phyloP scores from a whole-genome alignment of 192 early-diverging fungal genomes.

The Mortierella hygrophila region DNA sequence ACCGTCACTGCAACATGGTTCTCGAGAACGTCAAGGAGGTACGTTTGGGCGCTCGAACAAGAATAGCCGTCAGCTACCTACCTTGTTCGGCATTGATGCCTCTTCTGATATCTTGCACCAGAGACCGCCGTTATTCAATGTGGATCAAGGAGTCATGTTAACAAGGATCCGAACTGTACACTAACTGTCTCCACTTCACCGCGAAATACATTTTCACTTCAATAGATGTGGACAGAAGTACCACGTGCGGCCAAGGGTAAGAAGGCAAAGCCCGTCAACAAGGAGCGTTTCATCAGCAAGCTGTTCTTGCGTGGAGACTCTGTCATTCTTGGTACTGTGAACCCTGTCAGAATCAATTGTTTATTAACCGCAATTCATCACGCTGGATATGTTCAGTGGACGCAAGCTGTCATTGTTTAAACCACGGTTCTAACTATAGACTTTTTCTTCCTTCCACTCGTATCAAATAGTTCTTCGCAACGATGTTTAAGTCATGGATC shows the following conservation, averaged over 20 bases:
- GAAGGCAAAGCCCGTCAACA: conserved; percentile 96
- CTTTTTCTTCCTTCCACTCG: not conserved
- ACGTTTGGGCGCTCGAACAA: not conserved
- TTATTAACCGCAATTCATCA: too few relatives aligned
- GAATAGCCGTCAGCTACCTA: too few relatives aligned
- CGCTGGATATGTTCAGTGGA: too few relatives aligned
- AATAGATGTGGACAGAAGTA: conserved; percentile 95
- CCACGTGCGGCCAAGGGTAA: conserved; percentile 95
- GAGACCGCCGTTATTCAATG: too few relatives aligned
- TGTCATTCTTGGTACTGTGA: conserved; percentile 82
- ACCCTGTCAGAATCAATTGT: not conserved
- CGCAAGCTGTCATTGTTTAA: too few relatives aligned
- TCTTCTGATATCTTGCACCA: too few relatives aligned
- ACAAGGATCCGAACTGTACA: not conserved
- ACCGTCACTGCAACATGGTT: conserved; percentile 99
- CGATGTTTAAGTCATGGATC: conserved; percentile 29
- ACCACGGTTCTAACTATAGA: not conserved
- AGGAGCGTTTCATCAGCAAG: conserved; percentile 98
- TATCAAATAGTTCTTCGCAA: conserved; percentile 41
- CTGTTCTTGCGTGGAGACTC: conserved; percentile 99
- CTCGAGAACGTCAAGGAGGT: conserved; percentile 98
- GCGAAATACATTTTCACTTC: conserved; percentile 4
- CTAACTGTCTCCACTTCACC: not conserved
- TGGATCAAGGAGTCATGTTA: not conserved
- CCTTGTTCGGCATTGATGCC: too few relatives aligned